Base-by-base conservation (phyloP, 2,329 filamentous ascomycete species). In the Massarina eburnea region DNA sequence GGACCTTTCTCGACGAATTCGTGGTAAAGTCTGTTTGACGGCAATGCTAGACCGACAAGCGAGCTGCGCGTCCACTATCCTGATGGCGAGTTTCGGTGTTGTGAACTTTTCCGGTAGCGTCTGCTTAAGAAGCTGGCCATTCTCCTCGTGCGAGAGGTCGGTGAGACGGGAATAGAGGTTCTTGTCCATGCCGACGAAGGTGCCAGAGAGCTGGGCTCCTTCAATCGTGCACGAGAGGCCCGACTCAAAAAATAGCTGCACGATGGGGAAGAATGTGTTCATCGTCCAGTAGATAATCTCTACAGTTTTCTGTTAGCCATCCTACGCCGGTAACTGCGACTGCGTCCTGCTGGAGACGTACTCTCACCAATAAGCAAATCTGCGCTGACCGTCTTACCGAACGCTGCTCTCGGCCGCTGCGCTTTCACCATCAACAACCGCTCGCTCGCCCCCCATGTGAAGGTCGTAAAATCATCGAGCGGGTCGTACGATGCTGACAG, bases 191-290 rank as follows among this genome's bases (percentile, higher is more conserved):
- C 56, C 58, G 22, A 66, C 21, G 6, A 24, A 26, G 3, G 56
- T 55, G 22, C 44, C 47, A 10, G 54, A 42, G 12, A 56, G 49
- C 9, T 38, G 38, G 8, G 48, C 41, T 8, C 52, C 51, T 14
- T 61, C 55, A 22, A 67, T 61, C 2, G 53, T 60, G 43, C 56
- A 62, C 1, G 61, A 62, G 8, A 49, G 50, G 3, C 61, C 60
- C 14, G 62, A 67, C 30, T 56, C 57, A 40, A 65, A 65, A 45
- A 63, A 66, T 15, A 66, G 45, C 41, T 66, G 63, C 0, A 67
- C 34, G n/a, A 52, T 52, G 1, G 62, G 54, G 39, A 63, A 63
- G 53, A 66, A 63, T 0, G 57, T 63, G 27, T 62, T 61, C 48
- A 65, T 38, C 6, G 46, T 55, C 61, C 60, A 67, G 35, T 59